Conservation (phyloP, 805 yeast species). For the Zygosaccharomyces bailii region DNA sequence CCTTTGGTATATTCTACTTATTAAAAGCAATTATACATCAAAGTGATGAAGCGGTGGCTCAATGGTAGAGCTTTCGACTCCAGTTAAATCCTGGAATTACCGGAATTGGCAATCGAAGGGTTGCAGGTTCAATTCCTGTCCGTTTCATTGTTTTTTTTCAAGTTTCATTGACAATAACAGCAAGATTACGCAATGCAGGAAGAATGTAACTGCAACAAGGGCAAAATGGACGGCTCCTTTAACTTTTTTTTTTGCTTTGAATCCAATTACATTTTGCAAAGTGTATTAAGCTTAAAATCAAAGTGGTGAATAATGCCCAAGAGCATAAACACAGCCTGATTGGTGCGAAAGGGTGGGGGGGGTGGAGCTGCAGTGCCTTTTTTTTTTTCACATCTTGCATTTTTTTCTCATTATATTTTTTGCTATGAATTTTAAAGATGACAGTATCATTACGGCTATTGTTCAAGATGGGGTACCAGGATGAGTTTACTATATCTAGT, state of each 20-base stretch:
- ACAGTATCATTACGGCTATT: too few relatives aligned
- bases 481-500: too few relatives aligned
- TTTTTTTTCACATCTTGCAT: background rate
- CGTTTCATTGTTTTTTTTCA: slow-evolving; percentile 46
- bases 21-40: too few relatives aligned
- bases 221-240: background rate
- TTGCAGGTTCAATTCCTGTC: slow-evolving; percentile 69
- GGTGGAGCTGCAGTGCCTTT: background rate
- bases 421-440: background rate
- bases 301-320: background rate
- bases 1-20: too few relatives aligned
- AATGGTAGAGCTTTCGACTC: slow-evolving; percentile 71
- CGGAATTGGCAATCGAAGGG: slow-evolving; percentile 48
- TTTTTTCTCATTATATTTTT: background rate
- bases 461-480: too few relatives aligned
- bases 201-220: background rate
- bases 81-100: slow-evolving; percentile 39
- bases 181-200: background rate
- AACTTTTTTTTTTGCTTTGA: background rate
- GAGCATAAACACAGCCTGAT: background rate
- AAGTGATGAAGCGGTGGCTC: slow-evolving; percentile 60
- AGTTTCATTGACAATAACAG: background rate
- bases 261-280: too few relatives aligned
- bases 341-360: background rate
- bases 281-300: too few relatives aligned